These are phyloP conservation scores for Pyrenochaeta sp. DNA, from an alignment of 2,329 filamentous ascomycete genomes.

Conservation along the genomic window DNA sequence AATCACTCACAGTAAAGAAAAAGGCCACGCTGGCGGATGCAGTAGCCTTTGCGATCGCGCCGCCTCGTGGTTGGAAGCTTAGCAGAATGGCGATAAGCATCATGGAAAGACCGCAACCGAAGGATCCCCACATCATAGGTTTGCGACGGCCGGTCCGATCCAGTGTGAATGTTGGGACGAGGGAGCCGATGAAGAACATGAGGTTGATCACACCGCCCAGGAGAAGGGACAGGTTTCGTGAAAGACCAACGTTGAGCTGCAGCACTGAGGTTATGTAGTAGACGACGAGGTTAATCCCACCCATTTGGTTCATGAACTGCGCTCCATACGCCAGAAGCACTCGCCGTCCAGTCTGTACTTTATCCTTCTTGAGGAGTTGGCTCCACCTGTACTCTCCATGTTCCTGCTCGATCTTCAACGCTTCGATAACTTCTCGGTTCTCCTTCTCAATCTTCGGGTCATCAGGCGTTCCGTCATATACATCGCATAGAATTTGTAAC, in stretches of 20 bases:
- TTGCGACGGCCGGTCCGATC: constrained; percentile 40
- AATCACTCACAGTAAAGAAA: constrained; percentile 55
- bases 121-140: constrained; percentile 44
- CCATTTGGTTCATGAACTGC: constrained; percentile 53
- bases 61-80: constrained; percentile 50
- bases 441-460: constrained; percentile 62
- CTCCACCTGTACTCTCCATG: constrained; percentile 51
- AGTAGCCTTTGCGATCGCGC: constrained; percentile 50
- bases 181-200: constrained; percentile 41
- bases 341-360: constrained; percentile 51
- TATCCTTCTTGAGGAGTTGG: constrained; percentile 50
- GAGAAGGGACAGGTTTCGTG: constrained; percentile 55
- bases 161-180: constrained; percentile 52
- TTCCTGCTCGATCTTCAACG: constrained; percentile 46
- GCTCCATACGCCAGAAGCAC: constrained; percentile 52
- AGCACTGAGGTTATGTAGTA: constrained; percentile 58
- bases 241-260: constrained; percentile 57
- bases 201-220: constrained; percentile 55
- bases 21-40: constrained; percentile 59
- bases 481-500: constrained; percentile 58
- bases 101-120: constrained; percentile 42
- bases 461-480: constrained; percentile 58
- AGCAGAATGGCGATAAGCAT: constrained; percentile 50
- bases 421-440: constrained; percentile 54
- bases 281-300: constrained; percentile 52